These are phyloP conservation scores for Rhizophora apiculata DNA, from an alignment of 345 rosid genomes.

Conservation along the genomic window DNA sequence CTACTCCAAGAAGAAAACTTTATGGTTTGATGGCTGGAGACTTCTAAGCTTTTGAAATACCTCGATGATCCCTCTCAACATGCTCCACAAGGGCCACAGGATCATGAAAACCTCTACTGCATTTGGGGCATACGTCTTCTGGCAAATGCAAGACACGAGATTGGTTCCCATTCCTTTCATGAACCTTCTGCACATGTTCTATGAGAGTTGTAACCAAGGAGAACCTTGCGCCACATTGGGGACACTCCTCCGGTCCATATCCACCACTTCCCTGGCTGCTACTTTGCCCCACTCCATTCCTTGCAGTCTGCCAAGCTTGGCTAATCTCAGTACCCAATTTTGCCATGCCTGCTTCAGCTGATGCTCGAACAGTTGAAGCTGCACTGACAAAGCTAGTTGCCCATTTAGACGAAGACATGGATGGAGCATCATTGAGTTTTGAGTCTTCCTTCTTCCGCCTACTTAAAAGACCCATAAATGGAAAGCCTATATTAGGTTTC, in stretches of 20 bases:
- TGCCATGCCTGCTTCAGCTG: conserved; percentile 73
- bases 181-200: conserved; percentile 70
- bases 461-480: conserved; percentile 50
- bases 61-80: conserved; percentile 85
- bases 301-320: conserved; percentile 60
- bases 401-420: conserved; percentile 64
- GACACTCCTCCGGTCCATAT: conserved; percentile 51
- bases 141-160: conserved; percentile 46
- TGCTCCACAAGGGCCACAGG: conserved; percentile 79
- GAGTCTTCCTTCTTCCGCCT: conserved; percentile 54
- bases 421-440: conserved; percentile 25
- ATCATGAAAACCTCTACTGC: conserved; percentile 85
- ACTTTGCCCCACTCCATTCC: conserved; percentile 41
- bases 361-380: conserved; percentile 65
- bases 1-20: not conserved
- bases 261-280: conserved; percentile 26
- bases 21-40: not conserved
- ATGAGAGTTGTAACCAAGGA: conserved; percentile 54
- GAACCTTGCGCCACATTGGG: conserved; percentile 73
- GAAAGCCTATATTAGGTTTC: conserved; percentile 51
- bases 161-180: conserved; percentile 51
- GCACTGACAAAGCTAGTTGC: conserved; percentile 46
- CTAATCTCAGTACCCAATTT: conserved; percentile 61
- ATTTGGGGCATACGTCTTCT: conserved; percentile 84
- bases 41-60: conserved; percentile 65